Evolutionary conservation across 176 grass and related monocot species (phyloP).

Genomic region (Eragrostis curvula): DNA sequence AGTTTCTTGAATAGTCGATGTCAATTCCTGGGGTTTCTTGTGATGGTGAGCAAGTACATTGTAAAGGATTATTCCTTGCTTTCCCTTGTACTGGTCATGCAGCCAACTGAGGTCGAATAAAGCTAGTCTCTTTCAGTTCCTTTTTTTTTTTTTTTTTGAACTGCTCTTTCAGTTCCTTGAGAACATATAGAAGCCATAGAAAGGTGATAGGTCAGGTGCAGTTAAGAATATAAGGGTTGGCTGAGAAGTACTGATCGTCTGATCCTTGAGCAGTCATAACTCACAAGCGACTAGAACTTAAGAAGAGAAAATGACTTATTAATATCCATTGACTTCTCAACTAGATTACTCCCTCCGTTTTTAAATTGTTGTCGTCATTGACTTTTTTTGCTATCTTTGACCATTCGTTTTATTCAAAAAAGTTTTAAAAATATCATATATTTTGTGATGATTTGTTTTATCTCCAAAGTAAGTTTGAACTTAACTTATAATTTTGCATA

Average conservation of each 20-base stretch:
- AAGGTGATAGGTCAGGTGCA: slow-evolving; percentile 19
- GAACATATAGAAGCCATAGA: slow-evolving; percentile 5
- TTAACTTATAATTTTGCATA: too few relatives aligned
- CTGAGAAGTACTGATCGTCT: background rate
- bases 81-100: slow-evolving; percentile 12
- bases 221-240: slow-evolving; percentile 36
- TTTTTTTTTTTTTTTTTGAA: too few relatives aligned
- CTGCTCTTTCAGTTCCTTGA: slow-evolving; percentile 35
- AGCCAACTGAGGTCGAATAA: slow-evolving; percentile 8
- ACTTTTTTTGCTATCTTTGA: too few relatives aligned
- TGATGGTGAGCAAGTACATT: slow-evolving; percentile 18
- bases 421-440: too few relatives aligned
- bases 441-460: too few relatives aligned
- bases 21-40: slow-evolving; percentile 1
- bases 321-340: slow-evolving; percentile 7
- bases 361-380: too few relatives aligned
- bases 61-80: slow-evolving; percentile 28
- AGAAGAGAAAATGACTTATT: background rate
- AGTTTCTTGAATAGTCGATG: slow-evolving; percentile 22
- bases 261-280: background rate
- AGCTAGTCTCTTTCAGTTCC: slow-evolving; percentile 30
- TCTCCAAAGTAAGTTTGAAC: too few relatives aligned
- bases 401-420: too few relatives aligned
- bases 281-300: slow-evolving; percentile 18
- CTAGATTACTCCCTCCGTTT: too few relatives aligned